Percentiles rank a stretch among this genome's conserved stretches.
Conservation (phyloP, 2,329 filamentous ascomycete species). For the Fusarium xylarioides region DNA sequence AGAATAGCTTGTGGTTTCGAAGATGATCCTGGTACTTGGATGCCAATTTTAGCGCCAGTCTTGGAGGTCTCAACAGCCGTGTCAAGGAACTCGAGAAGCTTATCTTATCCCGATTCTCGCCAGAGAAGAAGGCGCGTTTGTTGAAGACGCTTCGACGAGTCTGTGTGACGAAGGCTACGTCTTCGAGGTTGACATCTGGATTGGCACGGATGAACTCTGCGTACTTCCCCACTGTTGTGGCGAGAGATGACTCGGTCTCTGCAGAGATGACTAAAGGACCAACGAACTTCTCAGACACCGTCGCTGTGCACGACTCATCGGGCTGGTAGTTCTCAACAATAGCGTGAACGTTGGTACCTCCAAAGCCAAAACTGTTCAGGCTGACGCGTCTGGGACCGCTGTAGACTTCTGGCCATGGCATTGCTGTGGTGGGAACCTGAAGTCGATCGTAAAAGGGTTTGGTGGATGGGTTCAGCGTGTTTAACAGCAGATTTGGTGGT, state of each 20-base stretch:
- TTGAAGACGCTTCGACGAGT: not conserved
- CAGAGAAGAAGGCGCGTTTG: not conserved
- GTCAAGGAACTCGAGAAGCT: not conserved
- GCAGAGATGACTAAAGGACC: not conserved
- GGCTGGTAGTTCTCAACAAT: conserved; percentile 12
- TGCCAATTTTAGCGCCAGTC: not conserved
- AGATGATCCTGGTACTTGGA: not conserved
- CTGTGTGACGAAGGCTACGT: not conserved
- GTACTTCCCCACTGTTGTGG: not conserved
- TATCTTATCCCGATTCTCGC: not conserved
- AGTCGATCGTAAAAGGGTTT: conserved; percentile 22
- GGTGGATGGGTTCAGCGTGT: conserved; percentile 54
- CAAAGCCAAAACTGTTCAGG: conserved; percentile 31
- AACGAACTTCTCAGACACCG: not conserved
- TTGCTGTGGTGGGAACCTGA: conserved; percentile 18
- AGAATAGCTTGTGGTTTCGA: not conserved
- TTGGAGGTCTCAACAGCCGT: not conserved
- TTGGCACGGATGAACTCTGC: not conserved
- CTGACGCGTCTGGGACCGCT: conserved; percentile 14
- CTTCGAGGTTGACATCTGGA: not conserved
- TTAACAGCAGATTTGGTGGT: conserved; percentile 52
- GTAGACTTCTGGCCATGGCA: conserved; percentile 14
- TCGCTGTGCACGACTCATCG: not conserved
- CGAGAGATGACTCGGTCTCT: not conserved
- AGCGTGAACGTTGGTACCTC: conserved; percentile 24